phyloP scores from a whole-genome alignment of 148 eudicot genomes.

The Chenopodium album region DNA sequence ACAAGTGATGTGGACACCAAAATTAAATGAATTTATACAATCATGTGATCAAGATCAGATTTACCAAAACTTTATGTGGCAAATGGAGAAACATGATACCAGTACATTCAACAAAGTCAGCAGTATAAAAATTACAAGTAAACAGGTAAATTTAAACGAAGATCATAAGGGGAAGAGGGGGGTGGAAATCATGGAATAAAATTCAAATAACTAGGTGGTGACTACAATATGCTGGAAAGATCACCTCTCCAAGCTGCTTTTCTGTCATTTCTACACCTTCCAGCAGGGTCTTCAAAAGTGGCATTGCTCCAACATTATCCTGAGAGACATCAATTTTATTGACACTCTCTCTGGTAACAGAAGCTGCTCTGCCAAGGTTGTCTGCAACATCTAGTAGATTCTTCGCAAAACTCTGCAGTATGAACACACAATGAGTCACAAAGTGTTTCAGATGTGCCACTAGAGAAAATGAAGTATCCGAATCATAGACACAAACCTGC shows the following conservation, averaged over 20 bases:
- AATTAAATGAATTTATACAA: background rate
- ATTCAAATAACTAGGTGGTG: background rate
- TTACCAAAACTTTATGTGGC: background rate
- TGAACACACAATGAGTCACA: constrained; percentile 6
- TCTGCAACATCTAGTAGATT: constrained; percentile 93
- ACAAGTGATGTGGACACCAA: background rate
- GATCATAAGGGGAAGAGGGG: too few relatives aligned
- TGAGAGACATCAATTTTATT: constrained; percentile 62
- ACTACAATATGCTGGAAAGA: background rate
- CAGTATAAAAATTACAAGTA: background rate
- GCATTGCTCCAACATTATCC: constrained; percentile 71
- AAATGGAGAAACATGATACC: background rate
- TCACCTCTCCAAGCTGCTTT: constrained; percentile 86
- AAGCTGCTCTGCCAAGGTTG: constrained; percentile 79
- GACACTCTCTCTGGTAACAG: constrained; percentile 73
- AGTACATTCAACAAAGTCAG: background rate
- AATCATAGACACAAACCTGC: constrained; percentile 52
- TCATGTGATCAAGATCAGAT: background rate
- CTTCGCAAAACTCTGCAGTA: constrained; percentile 84
- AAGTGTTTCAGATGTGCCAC: constrained; percentile 3
- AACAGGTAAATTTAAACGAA: background rate
- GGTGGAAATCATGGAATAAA: background rate
- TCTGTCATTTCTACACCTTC: constrained; percentile 99
- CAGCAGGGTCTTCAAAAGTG: constrained; percentile 75
- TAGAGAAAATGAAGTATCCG: constrained; percentile 1